Percentiles rank a stretch among this genome's conserved stretches.
Evolutionary conservation across 1,139 yeast genomes (phyloP).

Genomic region (Diutina mesorugosa): DNA sequence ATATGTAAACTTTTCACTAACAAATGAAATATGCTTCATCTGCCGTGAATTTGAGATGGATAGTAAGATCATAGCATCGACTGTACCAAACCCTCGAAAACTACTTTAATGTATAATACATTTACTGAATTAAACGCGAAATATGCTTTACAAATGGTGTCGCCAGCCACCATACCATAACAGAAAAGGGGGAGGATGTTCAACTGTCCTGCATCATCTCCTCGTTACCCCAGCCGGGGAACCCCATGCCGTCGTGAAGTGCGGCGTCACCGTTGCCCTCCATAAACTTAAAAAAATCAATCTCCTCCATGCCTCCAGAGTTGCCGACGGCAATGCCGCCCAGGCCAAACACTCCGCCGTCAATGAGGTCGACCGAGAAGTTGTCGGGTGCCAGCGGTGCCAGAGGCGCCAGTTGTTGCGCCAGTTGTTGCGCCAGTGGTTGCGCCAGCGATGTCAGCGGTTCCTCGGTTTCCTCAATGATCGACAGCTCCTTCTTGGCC

Average conservation of each 20-base stretch:
- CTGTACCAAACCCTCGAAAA: background rate
- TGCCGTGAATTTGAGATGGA: no score
- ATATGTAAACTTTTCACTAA: no score
- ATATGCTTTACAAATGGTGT: background rate
- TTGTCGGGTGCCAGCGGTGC: slow-evolving; percentile 16
- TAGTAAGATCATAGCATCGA: background rate
- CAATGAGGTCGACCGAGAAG: slow-evolving; percentile 23
- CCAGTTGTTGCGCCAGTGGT: background rate
- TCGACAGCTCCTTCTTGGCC: slow-evolving; percentile 14
- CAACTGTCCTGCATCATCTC: slow-evolving; percentile 2
- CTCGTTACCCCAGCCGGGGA: background rate
- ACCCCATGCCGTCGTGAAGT: background rate
- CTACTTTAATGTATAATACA: background rate
- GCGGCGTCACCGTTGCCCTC: slow-evolving; percentile 16
- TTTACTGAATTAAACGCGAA: background rate
- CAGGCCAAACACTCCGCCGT: slow-evolving; percentile 6
- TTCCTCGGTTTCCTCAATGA: slow-evolving; percentile 7
- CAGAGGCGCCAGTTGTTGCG: slow-evolving; percentile 12
- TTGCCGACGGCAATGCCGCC: slow-evolving; percentile 11
- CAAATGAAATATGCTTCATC: background rate
- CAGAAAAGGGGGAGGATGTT: background rate
- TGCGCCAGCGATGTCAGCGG: background rate
- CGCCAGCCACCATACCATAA: background rate
- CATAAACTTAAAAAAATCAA: slow-evolving; percentile 41
- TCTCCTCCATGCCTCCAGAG: slow-evolving; percentile 21